A percentile compares a stretch with the other conserved stretches of the same genome.
Evolutionary conservation across 2,329 filamentous ascomycete genomes (phyloP).

Genomic region (Calonectria crousiana): DNA sequence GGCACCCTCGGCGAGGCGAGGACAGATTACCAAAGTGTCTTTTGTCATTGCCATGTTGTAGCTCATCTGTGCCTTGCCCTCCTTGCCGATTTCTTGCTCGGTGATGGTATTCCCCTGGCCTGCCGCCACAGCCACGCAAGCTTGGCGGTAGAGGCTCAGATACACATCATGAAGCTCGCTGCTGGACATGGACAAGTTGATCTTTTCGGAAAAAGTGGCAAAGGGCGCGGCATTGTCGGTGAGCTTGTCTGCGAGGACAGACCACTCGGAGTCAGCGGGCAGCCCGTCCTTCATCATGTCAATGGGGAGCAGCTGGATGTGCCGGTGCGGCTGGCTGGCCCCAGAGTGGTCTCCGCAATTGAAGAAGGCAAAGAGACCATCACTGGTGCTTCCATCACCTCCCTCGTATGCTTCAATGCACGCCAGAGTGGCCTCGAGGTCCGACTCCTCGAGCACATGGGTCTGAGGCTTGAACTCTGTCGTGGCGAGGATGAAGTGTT

Average conservation of each 20-base stretch:
- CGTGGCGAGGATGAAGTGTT: conserved; percentile 80
- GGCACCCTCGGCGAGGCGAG: conserved; percentile 65
- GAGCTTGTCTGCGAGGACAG: conserved; percentile 60
- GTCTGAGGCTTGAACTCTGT: conserved; percentile 74
- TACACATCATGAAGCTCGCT: conserved; percentile 58
- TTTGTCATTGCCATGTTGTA: conserved; percentile 74
- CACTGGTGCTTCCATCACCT: conserved; percentile 18
- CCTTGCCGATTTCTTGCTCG: conserved; percentile 40
- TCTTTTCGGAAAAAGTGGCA: conserved; percentile 55
- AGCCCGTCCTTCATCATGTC: conserved; percentile 71
- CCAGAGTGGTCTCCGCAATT: conserved; percentile 78
- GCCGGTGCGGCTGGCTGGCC: conserved; percentile 78
- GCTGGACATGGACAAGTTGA: conserved; percentile 49
- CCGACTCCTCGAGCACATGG: conserved; percentile 69
- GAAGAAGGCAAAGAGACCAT: conserved; percentile 74
- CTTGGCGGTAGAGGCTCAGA: conserved; percentile 60
- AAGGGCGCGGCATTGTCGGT: conserved; percentile 54
- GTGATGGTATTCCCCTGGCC: conserved; percentile 16
- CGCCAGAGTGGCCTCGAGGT: conserved; percentile 71
- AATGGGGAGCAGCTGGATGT: conserved; percentile 78
- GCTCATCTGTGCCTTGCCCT: conserved; percentile 65
- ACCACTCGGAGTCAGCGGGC: conserved; percentile 55
- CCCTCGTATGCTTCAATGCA: conserved; percentile 69
- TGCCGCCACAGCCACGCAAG: conserved; percentile 53
- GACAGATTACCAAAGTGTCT: conserved; percentile 65